These are phyloP conservation scores for Candida succiphila DNA, from an alignment of 805 yeast species.

Conservation along the genomic window DNA sequence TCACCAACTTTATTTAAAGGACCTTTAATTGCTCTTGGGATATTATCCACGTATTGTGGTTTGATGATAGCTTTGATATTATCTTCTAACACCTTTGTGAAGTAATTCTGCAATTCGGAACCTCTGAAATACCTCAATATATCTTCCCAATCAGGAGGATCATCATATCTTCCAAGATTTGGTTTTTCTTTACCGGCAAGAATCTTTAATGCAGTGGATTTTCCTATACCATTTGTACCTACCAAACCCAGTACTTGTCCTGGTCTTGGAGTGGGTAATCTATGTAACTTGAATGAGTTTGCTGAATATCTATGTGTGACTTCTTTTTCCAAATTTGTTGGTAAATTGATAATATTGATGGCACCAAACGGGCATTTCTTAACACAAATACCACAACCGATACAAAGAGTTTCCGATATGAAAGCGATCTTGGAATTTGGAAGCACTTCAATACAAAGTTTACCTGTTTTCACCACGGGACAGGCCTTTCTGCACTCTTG, in stretches of 20 bases:
- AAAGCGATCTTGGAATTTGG: constrained; percentile 90
- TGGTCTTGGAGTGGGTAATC: constrained; percentile 97
- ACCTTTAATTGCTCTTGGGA: constrained; percentile 93
- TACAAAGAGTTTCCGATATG: constrained; percentile 88
- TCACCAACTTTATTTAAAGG: constrained; percentile 82
- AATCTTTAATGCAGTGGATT: constrained; percentile 93
- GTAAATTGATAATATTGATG: constrained; percentile 88
- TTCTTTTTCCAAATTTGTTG: constrained; percentile 86
- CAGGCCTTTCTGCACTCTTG: constrained; percentile 96
- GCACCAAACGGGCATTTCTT: constrained; percentile 99
- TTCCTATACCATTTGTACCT: constrained; percentile 99
- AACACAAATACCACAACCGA: constrained; percentile 99
- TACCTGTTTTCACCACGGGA: constrained; percentile 97
- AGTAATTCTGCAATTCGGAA: constrained; percentile 91
- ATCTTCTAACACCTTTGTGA: constrained; percentile 90
- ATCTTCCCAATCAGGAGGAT: constrained; percentile 97
- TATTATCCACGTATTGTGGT: constrained; percentile 97
- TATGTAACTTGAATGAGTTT: constrained; percentile 91
- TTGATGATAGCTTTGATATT: constrained; percentile 93
- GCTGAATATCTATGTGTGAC: constrained; percentile 98
- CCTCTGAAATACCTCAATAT: constrained; percentile 90
- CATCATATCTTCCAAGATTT: constrained; percentile 85
- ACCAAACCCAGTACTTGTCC: constrained; percentile 97
- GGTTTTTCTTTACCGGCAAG: constrained; percentile 97
- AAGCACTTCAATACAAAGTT: constrained; percentile 91